Conservation (phyloP, 805 yeast species). For the Metschnikowia baotianmanensis region DNA sequence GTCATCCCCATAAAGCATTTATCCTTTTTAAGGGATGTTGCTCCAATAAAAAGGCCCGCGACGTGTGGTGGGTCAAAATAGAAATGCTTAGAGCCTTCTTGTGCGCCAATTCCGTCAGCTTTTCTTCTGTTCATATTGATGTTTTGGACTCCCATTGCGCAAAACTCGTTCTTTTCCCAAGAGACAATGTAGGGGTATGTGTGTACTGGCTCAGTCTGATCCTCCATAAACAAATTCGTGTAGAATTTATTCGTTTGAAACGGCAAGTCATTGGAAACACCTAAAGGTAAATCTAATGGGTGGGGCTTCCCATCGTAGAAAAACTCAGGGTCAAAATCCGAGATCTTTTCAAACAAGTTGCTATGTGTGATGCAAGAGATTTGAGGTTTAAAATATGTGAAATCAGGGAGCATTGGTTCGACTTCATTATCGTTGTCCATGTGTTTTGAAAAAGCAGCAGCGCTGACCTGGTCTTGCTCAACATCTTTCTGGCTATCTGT, state of each 20-base stretch:
- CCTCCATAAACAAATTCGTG: conserved; percentile 58
- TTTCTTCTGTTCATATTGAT: conserved; percentile 43
- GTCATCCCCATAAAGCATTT: conserved; percentile 44
- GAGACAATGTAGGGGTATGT: conserved; percentile 67
- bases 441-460: too few relatives aligned
- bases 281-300: conserved; percentile 45
- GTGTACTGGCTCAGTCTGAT: conserved; percentile 54
- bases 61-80: neutral
- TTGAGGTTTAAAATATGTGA: neutral
- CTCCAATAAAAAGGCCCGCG: conserved; percentile 53
- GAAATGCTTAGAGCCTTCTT: neutral
- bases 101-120: conserved; percentile 46
- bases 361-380: neutral
- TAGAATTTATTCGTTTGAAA: conserved; percentile 77
- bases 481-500: too few relatives aligned
- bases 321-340: conserved; percentile 42
- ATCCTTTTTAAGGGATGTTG: conserved; percentile 42
- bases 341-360: conserved; percentile 49
- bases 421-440: too few relatives aligned
- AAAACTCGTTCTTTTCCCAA: conserved; percentile 45
- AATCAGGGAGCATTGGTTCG: neutral
- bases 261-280: conserved; percentile 44
- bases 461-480: too few relatives aligned
- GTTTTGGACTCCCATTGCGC: conserved; percentile 65
- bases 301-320: conserved; percentile 47